Conservation (phyloP, 1,284 basidiomycete genomes). For the Irpex sp. region DNA sequence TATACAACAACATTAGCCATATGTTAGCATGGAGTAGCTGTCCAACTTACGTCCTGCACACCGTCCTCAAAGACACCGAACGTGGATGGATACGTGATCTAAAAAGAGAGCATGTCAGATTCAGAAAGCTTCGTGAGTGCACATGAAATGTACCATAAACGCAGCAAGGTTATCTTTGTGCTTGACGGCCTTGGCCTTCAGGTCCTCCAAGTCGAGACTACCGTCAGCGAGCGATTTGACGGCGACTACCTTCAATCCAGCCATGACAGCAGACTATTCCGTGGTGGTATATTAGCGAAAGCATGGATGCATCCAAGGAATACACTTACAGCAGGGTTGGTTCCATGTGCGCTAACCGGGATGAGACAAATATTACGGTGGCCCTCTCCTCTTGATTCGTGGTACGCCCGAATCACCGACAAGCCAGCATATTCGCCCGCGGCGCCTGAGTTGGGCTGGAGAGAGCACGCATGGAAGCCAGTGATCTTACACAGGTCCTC, state of each 20-base stretch:
- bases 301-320: background rate
- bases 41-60: conserved; percentile 63
- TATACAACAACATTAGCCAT: conserved; percentile 21
- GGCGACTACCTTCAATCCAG: conserved; percentile 93
- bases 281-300: background rate
- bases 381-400: conserved; percentile 82
- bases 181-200: conserved; percentile 84
- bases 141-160: conserved; percentile 75
- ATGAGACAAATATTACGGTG: conserved; percentile 93
- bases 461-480: conserved; percentile 90
- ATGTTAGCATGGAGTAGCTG: background rate
- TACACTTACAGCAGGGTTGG: conserved; percentile 82
- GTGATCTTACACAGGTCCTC: conserved; percentile 91
- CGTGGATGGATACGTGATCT: conserved; percentile 91
- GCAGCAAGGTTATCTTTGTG: conserved; percentile 92
- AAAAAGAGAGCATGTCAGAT: background rate
- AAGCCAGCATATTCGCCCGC: conserved; percentile 96
- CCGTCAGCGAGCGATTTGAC: conserved; percentile 89
- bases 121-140: background rate
- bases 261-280: conserved; percentile 88
- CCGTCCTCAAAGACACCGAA: conserved; percentile 97
- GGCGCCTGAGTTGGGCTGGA: conserved; percentile 98
- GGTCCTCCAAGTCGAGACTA: conserved; percentile 85
- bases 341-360: conserved; percentile 94
- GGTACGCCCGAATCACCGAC: conserved; percentile 91